These are phyloP conservation scores for Trypanosoma caninum DNA, from an alignment of 208 protist species.

Conservation along the genomic window DNA sequence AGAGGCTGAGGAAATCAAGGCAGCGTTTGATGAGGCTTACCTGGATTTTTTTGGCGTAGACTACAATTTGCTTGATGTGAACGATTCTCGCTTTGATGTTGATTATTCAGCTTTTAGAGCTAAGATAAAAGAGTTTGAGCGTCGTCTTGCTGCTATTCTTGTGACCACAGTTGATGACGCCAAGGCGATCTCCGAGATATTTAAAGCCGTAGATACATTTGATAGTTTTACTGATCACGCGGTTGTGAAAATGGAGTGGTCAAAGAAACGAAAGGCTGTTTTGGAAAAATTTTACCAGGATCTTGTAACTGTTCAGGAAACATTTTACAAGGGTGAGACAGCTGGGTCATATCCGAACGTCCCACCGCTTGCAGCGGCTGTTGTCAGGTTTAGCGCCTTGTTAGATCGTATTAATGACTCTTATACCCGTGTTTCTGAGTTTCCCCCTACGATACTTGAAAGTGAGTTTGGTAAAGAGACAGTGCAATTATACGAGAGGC, in stretches of 20 bases:
- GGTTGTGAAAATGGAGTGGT: slow-evolving; percentile 93
- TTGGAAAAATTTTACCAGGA: slow-evolving; percentile 84
- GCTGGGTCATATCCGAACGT: slow-evolving; percentile 88
- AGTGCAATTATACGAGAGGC: slow-evolving; percentile 77
- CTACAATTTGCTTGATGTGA: slow-evolving; percentile 96
- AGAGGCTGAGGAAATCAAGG: slow-evolving; percentile 89
- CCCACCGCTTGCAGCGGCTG: slow-evolving; percentile 89
- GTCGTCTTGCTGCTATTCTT: slow-evolving; percentile 91
- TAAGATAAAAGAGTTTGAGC: slow-evolving; percentile 89
- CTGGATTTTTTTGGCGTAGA: slow-evolving; percentile 80
- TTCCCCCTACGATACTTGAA: slow-evolving; percentile 77
- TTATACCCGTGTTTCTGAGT: slow-evolving; percentile 70
- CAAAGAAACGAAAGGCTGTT: slow-evolving; percentile 90
- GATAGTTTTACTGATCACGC: slow-evolving; percentile 93
- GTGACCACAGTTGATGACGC: slow-evolving; percentile 93
- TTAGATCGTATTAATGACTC: slow-evolving; percentile 94
- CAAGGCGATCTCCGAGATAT: slow-evolving; percentile 89
- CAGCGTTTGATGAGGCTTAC: slow-evolving; percentile 76
- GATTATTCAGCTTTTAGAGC: slow-evolving; percentile 91
- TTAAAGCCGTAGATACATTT: slow-evolving; percentile 97
- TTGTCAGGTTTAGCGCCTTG: slow-evolving; percentile 92
- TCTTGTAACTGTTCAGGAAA: slow-evolving; percentile 86
- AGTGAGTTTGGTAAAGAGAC: slow-evolving; percentile 79
- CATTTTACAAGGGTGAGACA: slow-evolving; percentile 86
- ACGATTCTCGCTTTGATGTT: slow-evolving; percentile 91